Percentiles rank a stretch among this genome's conserved stretches.
Conservation (phyloP, 257 asterid species). For the Fraxinus excelsior region DNA sequence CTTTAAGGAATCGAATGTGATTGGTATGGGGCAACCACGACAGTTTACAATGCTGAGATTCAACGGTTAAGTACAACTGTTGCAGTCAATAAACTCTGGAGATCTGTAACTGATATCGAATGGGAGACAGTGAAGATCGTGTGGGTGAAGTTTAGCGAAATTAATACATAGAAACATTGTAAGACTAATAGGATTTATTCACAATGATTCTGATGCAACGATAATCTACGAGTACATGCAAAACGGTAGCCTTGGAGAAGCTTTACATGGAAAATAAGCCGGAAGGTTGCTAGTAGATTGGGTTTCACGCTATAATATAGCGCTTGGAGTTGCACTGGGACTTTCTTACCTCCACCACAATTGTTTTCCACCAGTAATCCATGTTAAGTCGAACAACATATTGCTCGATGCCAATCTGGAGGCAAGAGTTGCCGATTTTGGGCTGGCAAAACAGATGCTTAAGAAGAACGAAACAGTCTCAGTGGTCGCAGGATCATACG, state of each 20-base stretch:
- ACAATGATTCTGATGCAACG: constrained; percentile 60
- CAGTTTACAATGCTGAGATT: constrained; percentile 64
- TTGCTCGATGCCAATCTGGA: constrained; percentile 64
- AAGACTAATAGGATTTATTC: constrained; percentile 62
- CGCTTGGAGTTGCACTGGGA: constrained; percentile 66
- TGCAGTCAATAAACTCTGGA: constrained; percentile 73
- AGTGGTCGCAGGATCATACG: constrained; percentile 75
- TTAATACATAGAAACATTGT: constrained; percentile 70
- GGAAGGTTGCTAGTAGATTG: constrained; percentile 60
- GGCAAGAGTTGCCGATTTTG: constrained; percentile 69
- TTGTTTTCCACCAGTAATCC: constrained; percentile 63
- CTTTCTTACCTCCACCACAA: constrained; percentile 68
- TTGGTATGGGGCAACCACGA: constrained; percentile 74
- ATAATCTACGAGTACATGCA: constrained; percentile 63
- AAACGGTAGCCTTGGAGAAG: constrained; percentile 69
- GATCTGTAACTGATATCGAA: constrained; percentile 55
- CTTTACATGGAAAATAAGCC: constrained; percentile 58
- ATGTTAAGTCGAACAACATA: constrained; percentile 63
- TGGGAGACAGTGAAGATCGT: constrained; percentile 53
- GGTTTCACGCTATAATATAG: constrained; percentile 68
- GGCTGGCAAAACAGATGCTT: constrained; percentile 59
- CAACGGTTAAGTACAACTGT: constrained; percentile 45
- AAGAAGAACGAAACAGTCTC: constrained; percentile 64
- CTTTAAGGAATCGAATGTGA: constrained; percentile 60
- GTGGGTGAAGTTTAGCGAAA: constrained; percentile 69